phyloP scores from a whole-genome alignment of 495 filamentous ascomycete species.

The Parachaetomium inaequale region DNA sequence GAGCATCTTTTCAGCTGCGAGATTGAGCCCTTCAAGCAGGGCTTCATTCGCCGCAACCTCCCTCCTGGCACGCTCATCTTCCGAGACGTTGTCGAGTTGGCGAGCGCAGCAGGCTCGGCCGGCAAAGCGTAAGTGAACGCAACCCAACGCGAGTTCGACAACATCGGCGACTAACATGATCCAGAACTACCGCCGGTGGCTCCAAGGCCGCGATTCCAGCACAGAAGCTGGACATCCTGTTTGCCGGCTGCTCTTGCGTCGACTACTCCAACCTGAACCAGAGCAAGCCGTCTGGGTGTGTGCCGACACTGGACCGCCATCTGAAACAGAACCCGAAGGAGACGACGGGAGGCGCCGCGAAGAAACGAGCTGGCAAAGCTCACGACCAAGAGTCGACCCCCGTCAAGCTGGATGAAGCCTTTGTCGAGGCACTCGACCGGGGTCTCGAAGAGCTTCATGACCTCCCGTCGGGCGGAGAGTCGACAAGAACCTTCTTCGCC shows the following conservation, averaged over 20 bases:
- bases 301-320: conserved; percentile 8
- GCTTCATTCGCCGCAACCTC: conserved; percentile 76
- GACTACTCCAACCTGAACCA: conserved; percentile 62
- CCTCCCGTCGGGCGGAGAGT: conserved; percentile 55
- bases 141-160: background rate
- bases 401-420: conserved; percentile 2
- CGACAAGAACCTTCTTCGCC: conserved; percentile 64
- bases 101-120: conserved; percentile 2
- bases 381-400: background rate
- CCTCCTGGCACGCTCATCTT: conserved; percentile 57
- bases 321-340: conserved; percentile 11
- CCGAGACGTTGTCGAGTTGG: conserved; percentile 64
- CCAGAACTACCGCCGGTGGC: conserved; percentile 70
- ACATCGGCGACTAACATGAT: conserved; percentile 19
- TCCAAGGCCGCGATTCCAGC: conserved; percentile 54
- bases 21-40: conserved; percentile 74
- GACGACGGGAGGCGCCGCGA: background rate
- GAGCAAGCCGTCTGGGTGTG: conserved; percentile 32
- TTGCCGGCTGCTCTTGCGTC: conserved; percentile 75
- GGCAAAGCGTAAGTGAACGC: conserved; percentile 52
- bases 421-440: conserved; percentile 20
- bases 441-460: conserved; percentile 28
- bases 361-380: background rate
- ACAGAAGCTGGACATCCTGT: conserved; percentile 58
- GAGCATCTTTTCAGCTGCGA: conserved; percentile 74